Evolutionary conservation across 2,329 filamentous ascomycete species (phyloP).

Genomic region (Sarocladium kiliense): DNA sequence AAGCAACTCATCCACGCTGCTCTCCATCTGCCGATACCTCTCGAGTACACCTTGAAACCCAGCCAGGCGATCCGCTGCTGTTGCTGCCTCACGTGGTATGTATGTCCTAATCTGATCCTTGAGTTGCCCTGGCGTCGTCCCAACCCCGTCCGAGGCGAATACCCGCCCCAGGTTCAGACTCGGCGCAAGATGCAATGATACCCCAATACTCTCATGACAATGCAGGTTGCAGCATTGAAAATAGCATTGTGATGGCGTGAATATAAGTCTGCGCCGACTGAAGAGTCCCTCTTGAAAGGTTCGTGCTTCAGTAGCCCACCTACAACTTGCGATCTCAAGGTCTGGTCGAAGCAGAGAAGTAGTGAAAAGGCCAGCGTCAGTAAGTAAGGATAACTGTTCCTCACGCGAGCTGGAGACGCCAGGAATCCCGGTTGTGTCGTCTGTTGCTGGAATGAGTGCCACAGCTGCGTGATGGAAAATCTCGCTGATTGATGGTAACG

Average conservation of each 20-base stretch:
- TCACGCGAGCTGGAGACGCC: constrained; percentile 28
- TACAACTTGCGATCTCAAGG: constrained; percentile 27
- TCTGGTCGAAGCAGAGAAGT: constrained; percentile 31
- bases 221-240: constrained; percentile 32
- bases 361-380: constrained; percentile 26
- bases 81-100: constrained; percentile 21
- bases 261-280: constrained; percentile 28
- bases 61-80: constrained; percentile 20
- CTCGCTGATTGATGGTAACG: constrained; percentile 26
- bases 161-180: constrained; percentile 13
- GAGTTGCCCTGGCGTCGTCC: constrained; percentile 19
- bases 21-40: constrained; percentile 21
- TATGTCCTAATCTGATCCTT: constrained; percentile 25
- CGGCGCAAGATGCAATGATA: constrained; percentile 25
- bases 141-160: constrained; percentile 14
- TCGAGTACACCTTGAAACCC: constrained; percentile 25
- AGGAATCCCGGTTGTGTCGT: constrained; percentile 25
- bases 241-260: constrained; percentile 31
- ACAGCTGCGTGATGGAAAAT: constrained; percentile 28
- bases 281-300: constrained; percentile 32
- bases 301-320: constrained; percentile 29
- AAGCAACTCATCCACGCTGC: constrained; percentile 23
- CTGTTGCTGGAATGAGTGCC: constrained; percentile 30
- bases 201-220: constrained; percentile 30
- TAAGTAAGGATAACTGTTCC: constrained; percentile 29